Evolutionary conservation across 2,329 filamentous ascomycete genomes (phyloP), one percentile per base, ranked within the genome.

Genomic region (Elsinoe fawcettii): DNA sequence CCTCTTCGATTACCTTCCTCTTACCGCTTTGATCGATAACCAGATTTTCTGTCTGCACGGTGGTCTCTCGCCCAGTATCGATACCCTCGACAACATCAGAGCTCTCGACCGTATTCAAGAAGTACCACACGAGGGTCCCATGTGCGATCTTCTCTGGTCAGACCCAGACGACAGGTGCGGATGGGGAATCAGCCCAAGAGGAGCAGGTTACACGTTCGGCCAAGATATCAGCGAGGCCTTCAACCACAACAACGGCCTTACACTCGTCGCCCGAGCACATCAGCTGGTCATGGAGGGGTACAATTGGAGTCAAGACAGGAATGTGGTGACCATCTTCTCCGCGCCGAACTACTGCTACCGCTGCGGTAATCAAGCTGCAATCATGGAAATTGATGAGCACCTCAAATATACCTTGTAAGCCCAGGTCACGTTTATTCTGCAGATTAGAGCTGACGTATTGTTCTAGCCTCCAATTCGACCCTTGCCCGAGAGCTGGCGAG

Each of bases 311-410:
- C 93, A 97, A 74, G 93, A 97, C 71, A 80, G 92, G 64, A 97
- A 99, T 66, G 93, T 99, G 54, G 93, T 99, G 60, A 99, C 93
- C 36, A 97, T 99, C 69, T 99, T 99, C 78, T 37, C 60, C 79
- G 77, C 77, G 64, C 76, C 76, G 37, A 79, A 80, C 65, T 99
- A 99, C 80, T 99, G 92, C 79, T 97, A 99, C 80, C 84, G 93
- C 73, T 99, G 93, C 71, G 93, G 93, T 70, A 99, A 99, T 75
- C 93, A 97, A 75, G 93, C 93, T 58, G 93, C 93, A n/a, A 97
- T 99, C 73, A 99, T 99, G 93, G 93, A 97, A 76, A 99, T 99
- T 73, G 93, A 97, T 65, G 93, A 99, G 77, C 91, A 97, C 73
- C 78, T 99, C 71, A 97, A 99, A 80, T 99, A 97, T 76, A 97